Conservation (phyloP, 768 basidiomycete genomes). For the Collybiopsis luxurians region DNA sequence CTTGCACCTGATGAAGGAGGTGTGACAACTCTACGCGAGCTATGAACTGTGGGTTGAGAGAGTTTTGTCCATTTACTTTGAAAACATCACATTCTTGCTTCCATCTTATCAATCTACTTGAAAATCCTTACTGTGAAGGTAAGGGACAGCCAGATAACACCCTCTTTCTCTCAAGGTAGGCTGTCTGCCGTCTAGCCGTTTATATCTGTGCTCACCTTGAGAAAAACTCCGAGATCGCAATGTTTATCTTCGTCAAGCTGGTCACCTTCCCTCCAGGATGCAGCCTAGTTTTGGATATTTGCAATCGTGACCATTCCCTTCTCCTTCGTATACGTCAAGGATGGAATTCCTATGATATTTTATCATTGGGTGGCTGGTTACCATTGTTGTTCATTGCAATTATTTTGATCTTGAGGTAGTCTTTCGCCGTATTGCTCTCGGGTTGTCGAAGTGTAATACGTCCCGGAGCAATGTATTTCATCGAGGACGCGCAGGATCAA, state of each 20-base stretch:
- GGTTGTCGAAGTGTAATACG: conserved; percentile 83
- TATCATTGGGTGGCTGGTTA: conserved; percentile 87
- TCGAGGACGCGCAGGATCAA: conserved; percentile 92
- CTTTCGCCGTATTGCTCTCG: conserved; percentile 82
- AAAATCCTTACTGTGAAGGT: conserved; percentile 72
- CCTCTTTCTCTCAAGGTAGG: conserved; percentile 86
- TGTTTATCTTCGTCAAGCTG: conserved; percentile 90
- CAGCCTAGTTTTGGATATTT: conserved; percentile 80
- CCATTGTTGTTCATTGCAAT: neutral
- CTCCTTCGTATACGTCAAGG: conserved; percentile 64
- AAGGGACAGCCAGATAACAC: conserved; percentile 83
- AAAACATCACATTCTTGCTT: conserved; percentile 67
- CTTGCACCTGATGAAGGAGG: conserved; percentile 61
- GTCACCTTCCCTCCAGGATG: conserved; percentile 88
- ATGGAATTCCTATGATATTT: conserved; percentile 71
- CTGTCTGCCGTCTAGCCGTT: conserved; percentile 14
- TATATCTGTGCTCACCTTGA: conserved; percentile 9
- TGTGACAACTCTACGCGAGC: conserved; percentile 39
- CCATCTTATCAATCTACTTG: conserved; percentile 64
- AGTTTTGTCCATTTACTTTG: conserved; percentile 67
- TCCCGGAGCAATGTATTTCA: conserved; percentile 94
- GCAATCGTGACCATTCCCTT: conserved; percentile 82
- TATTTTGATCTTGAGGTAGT: conserved; percentile 56
- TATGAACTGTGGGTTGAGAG: conserved; percentile 64
- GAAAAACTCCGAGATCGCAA: conserved; percentile 62